Base-by-base conservation (phyloP, 192 early-diverging fungal species). In the Mortierella alpina region DNA sequence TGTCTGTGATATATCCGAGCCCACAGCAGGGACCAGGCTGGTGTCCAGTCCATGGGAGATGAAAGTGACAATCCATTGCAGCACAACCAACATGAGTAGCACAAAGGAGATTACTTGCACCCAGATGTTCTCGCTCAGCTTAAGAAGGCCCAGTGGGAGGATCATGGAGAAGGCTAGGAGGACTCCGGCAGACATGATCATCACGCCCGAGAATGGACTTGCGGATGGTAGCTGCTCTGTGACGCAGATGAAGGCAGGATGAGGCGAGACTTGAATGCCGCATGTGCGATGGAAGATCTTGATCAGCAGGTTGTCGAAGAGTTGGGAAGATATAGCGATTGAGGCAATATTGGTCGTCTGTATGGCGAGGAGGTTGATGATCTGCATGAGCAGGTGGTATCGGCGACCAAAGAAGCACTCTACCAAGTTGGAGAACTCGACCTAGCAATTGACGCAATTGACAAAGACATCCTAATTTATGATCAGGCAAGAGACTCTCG, bases 341-440 rank as follows among this genome's bases (percentile, higher is more conserved):
- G 90, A 91, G 11, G 91, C 89, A 56, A 94, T 86, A 70, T 87
- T 93, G 67, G 91, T 87, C 10, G 88, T 88, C 81, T 93, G 91
- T 58, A 94, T 82, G 18, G 91, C 86, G 1, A 92, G 82, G 68
- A 87, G 93, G 51, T 92, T 76, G 46, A 90, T 79, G 41, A 90
- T 46, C 64, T 93, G 91, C 56, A 92, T 85, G 13, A 90, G 11
- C 23, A 82, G 80, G 64, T 92, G 90, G 69, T 90, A 89, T 40
- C 83, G 79, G 46, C 84, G 82, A 12, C 92, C 92, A 55, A 92
- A 87, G 62, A 89, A 93, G 59, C 76, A 88, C 58, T 89, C 85
- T 6, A 90, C 89, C 46, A 94, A 76, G 20, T 90, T 90, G 4
- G 93, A 90, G 63, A 93, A 89, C 74, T 94, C 93, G 20, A 94